phyloP scores from a whole-genome alignment of 2,329 filamentous ascomycete species.

The Alternaria gansuensis region DNA sequence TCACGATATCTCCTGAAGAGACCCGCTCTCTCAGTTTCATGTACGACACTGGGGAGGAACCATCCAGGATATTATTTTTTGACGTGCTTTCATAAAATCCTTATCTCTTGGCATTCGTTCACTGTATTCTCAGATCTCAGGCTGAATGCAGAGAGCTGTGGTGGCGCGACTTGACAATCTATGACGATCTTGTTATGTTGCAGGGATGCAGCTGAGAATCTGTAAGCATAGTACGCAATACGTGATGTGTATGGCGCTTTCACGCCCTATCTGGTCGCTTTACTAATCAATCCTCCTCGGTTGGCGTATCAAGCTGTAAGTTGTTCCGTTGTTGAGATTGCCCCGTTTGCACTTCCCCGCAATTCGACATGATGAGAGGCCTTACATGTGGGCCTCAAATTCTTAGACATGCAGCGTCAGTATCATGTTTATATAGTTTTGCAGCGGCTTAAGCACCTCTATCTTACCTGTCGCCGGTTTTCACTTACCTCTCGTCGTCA shows the following conservation, averaged over 20 bases:
- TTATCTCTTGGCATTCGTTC: neutral
- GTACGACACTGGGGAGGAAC: too few species aligned
- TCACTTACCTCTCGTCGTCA: neutral
- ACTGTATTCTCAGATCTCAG: neutral
- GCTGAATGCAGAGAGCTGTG: neutral
- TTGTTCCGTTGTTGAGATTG: neutral
- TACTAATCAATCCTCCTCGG: neutral
- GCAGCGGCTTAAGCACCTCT: neutral
- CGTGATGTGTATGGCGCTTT: neutral
- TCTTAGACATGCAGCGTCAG: neutral
- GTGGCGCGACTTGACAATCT: neutral
- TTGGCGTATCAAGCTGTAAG: neutral
- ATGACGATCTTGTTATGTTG: neutral
- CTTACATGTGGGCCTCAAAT: neutral
- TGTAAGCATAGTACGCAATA: neutral
- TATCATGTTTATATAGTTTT: neutral
- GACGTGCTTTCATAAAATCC: neutral
- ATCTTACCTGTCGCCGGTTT: too few species aligned
- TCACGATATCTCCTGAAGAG: too few species aligned
- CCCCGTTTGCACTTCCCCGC: conserved; percentile 21
- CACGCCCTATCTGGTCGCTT: too few species aligned
- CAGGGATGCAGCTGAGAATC: neutral
- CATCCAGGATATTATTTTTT: too few species aligned
- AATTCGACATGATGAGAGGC: conserved; percentile 33
- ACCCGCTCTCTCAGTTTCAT: too few species aligned